Evolutionary conservation across 176 grass and related monocot species (phyloP), one percentile per base, ranked within the genome.

Genomic region (Carex littledalei): DNA sequence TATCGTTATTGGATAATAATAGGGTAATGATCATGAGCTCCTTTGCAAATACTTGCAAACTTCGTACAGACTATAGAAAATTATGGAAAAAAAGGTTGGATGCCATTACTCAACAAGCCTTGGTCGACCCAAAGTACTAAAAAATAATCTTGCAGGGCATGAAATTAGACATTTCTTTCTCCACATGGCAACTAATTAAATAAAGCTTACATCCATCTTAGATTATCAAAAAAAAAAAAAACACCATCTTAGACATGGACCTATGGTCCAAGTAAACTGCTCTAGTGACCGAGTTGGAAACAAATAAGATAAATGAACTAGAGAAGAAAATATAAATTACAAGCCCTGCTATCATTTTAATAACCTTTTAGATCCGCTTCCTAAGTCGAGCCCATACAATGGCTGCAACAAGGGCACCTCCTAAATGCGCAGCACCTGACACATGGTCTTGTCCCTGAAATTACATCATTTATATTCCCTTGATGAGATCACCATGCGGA

Each of bases 341-440:
- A 21, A 71, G 32, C 35, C 20, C 2, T 11, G 16, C 2, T 45
- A 45, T 7, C 68, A n/a, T 20, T 43, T 45, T 71, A 45, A 71
- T 43, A 63, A 81, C n/a, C 14, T 60, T 8, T 81, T 60, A 81
- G 56, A 81, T 81, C 78, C 78, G 49, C 53, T 86, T 97, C 61
- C 77, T 86, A 56, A 97, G 32, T 86, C 92, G 83, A 89, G 95
- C 89, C 90, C 92, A 94, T 66, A 61, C 56, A 72, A 97, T 47
- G 49, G 90, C 92, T 67, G 95, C 91, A 63, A 94, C 91, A 22
- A 93, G 59, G 3, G 91, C 91, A 82, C 92, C 94, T 35, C 94
- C 95, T 83, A 97, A 86, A 87, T 93, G 92, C 85, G 95, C 75
- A 79, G 81, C 85, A 80, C 86, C 91, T 87, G 95, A 90, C n/a